Base-by-base conservation (phyloP, 2,329 filamentous ascomycete species). In the Neofusicoccum sp. region DNA sequence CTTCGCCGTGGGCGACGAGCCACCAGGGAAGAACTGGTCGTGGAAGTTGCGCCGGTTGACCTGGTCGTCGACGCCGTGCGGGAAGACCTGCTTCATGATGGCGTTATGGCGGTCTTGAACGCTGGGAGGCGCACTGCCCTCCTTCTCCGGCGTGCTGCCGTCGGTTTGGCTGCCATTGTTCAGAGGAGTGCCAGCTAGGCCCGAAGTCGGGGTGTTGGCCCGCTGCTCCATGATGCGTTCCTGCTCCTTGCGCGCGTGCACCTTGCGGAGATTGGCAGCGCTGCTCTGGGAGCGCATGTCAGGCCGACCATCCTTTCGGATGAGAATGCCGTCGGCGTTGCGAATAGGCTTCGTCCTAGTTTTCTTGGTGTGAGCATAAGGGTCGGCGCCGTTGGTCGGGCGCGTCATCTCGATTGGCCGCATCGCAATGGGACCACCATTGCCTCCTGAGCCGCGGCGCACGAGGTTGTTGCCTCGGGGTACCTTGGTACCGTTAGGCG, bases 271-370 rank as follows among this genome's bases (percentile, higher is more conserved):
- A 64, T 83, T 83, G 52, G 80, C 80, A n/a, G 81, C 80, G 11
- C 79, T 81, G 65, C 78, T 81, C n/a, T 83, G 79, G 34, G 78
- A 80, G 9, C 81, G 78, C 79, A 82, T 82, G 63, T 83, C 81
- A 4, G 81, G 81, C 9, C 79, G 71, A 4, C 81, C 81, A 63
- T 83, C 81, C 66, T 83, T 83, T 45, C 81, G 75, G 62, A 83
- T 83, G 34, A 83, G 69, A 16, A 83, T 73, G 0, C 81, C 81
- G 43, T 83, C 80, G 1, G 80, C 77, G 65, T 83, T 83, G 2
- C 81, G 74, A 28, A 79, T 75, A 2, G 81, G 81, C 68, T 82
- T 83, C 4, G 79, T 81, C n/a, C 81, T 74, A 1, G 78, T 80
- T 69, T 80, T 81, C 73, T 83, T 83, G 36, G 74, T 74, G 64